Evolutionary conservation across 805 yeast genomes (phyloP), one percentile per base, ranked within the genome.

Genomic region (Zygotorulaspora florentina): DNA sequence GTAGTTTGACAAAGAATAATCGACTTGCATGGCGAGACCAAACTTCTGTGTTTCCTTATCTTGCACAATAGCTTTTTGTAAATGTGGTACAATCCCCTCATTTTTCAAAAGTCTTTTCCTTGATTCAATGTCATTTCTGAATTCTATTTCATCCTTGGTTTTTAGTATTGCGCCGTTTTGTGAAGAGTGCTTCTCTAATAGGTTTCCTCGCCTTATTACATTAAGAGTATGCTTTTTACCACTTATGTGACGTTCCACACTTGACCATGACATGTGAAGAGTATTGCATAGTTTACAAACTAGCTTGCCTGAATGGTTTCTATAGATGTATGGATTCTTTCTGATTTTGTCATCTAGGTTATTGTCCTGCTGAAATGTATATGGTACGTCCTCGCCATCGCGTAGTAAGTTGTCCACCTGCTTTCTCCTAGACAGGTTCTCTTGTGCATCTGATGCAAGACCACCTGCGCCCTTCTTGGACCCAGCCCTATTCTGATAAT

Each of bases 381-480:
- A 59, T 13, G 64, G 64, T 7, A 68, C 56, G 31, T 71, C 68
- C 35, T 67, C 69, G 34, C 69, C 60, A 39, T 66, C 64, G 36
- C 71, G 64, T n/a, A 58, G 66, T 37, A 89, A 73, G 53, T 84
- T 79, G 35, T 81, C 75, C 8, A 88, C 76, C 31, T 95, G 74
- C 46, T 80, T 80, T 46, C 82, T 71, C 39, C 90, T 72, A 37
- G 83, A 83, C 3, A 80, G 77, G 56, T 86, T 85, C 6, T 82
- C 72, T 52, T 85, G 89, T 16, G 80, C 77, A 36, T 72, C 69
- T 4, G 86, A 85, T 0, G 96, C 96, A 15, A 89, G 72, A 6
- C 96, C 96, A 54, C 96, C 97, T 25, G 84, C 79, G 29, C 96
- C 96, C 62, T 87, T 81, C 66, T 89, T 89, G 6, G 95, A 84